Conservation (phyloP, 2,329 filamentous ascomycete species). For the Fusarium fracticaudum region DNA sequence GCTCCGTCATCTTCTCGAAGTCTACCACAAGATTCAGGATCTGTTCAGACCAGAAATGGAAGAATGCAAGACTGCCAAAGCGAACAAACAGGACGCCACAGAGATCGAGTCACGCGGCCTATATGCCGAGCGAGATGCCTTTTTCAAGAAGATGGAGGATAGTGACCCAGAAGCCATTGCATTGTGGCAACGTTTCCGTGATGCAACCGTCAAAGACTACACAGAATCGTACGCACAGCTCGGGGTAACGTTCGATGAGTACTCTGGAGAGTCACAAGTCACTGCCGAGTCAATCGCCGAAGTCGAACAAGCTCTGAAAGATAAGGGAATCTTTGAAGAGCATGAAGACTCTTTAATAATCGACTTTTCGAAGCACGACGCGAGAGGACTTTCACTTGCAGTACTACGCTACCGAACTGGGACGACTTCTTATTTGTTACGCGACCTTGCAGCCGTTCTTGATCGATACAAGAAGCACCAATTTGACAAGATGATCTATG, state of each 20-base stretch:
- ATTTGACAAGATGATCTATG: conserved; percentile 84
- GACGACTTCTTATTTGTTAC: conserved; percentile 64
- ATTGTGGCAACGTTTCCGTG: conserved; percentile 64
- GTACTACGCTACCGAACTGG: conserved; percentile 68
- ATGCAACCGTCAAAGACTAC: conserved; percentile 64
- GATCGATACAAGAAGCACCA: conserved; percentile 66
- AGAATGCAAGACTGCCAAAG: conserved; percentile 58
- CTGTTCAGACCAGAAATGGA: conserved; percentile 71
- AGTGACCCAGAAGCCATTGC: conserved; percentile 62
- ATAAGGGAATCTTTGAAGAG: conserved; percentile 69
- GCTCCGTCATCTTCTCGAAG: conserved; percentile 73
- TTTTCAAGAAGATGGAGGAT: conserved; percentile 68
- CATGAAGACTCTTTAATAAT: conserved; percentile 74
- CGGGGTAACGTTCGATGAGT: conserved; percentile 66
- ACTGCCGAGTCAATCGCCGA: conserved; percentile 61
- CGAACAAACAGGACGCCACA: conserved; percentile 50
- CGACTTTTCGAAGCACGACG: conserved; percentile 76
- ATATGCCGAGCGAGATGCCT: conserved; percentile 61
- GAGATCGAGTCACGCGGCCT: conserved; percentile 52
- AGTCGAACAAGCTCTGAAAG: conserved; percentile 67
- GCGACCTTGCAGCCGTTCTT: conserved; percentile 76
- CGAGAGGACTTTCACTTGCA: conserved; percentile 74
- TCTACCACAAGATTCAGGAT: conserved; percentile 73
- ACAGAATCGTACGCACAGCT: conserved; percentile 63
- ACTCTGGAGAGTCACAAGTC: conserved; percentile 73